Base-by-base conservation (phyloP, 2,329 filamentous ascomycete genomes). In the Grosmannia penicillata region DNA sequence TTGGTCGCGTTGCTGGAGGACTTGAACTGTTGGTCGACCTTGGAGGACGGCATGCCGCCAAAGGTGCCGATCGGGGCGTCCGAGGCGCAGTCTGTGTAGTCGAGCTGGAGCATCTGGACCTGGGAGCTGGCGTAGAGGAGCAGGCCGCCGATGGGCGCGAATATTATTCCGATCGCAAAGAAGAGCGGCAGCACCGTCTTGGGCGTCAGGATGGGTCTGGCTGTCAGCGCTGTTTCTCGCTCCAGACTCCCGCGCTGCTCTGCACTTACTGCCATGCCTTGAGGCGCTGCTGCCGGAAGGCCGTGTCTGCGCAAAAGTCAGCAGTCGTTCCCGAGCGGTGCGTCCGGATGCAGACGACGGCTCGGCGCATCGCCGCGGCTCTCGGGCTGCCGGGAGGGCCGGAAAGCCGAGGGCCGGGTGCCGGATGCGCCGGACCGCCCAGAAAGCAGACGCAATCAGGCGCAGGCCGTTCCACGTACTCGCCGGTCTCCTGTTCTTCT, bases 221-320 rank as follows among this genome's bases (percentile, higher is more conserved):
- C 45, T 10, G 38, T 45, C 39, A 48, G 38, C 37, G 13, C 29
- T 22, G 11, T 22, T 9, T 24, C 8, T 23, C 30, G 35, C 40
- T 9, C 4, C 11, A 21, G 23, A 2, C 11, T 32, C 11, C 6
- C 24, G 29, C 18, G 39, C 24, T 25, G 39, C 39, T 41, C 37
- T 48, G 33, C 30, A 73, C 85, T 61, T 68, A 93, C 81, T 98
- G 91, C 91, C 91, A 98, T 65, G 91, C 91, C 64, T 96, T 95
- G 59, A 98, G 64, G 56, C 91, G 78, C 62, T 98, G 91, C 58
- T 98, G 91, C 51, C 91, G 75, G 57, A 96, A 98, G 10, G 91
- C 91, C 43, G 89, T 96, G 64, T 96, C 85, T 93, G 26, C 32
- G 13, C n/a, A 22, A 10, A 22, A 8, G n/a, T n/a, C n/a, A n/a